A percentile compares a stretch with the other conserved stretches of the same genome.
phyloP scores from a whole-genome alignment of 23 red algal genomes.

The Agarophyton chilense region DNA sequence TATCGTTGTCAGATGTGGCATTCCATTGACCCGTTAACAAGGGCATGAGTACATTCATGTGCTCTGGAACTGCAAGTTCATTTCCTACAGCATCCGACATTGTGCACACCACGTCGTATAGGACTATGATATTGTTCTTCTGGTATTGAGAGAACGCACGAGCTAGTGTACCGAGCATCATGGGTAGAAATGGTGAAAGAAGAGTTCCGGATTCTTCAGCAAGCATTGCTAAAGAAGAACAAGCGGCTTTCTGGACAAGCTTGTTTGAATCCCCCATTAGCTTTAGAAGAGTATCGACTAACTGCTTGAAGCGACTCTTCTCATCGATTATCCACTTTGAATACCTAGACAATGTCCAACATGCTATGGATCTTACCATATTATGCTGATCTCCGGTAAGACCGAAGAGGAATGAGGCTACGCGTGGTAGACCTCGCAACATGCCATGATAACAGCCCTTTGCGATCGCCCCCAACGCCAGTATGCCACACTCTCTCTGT shows the following conservation, averaged over 20 bases:
- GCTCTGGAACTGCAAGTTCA: conserved; percentile 54
- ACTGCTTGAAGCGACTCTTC: conserved; percentile 42
- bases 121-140: conserved; percentile 64
- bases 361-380: conserved; percentile 84
- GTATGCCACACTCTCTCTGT: conserved; percentile 78
- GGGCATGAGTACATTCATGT: conserved; percentile 68
- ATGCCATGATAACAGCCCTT: conserved; percentile 85
- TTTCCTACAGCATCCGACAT: conserved; percentile 79
- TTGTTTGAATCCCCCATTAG: conserved; percentile 75
- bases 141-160: conserved; percentile 80
- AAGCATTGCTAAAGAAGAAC: conserved; percentile 83
- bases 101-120: conserved; percentile 79
- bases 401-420: conserved; percentile 67
- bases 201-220: conserved; percentile 68
- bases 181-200: conserved; percentile 58
- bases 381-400: conserved; percentile 65
- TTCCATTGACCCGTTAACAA: conserved; percentile 81
- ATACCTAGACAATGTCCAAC: conserved; percentile 88
- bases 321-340: conserved; percentile 75
- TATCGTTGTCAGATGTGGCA: conserved; percentile 60
- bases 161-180: conserved; percentile 64
- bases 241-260: conserved; percentile 85
- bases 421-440: conserved; percentile 33
- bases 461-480: conserved; percentile 88
- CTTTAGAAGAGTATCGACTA: conserved; percentile 68